These are phyloP conservation scores for Dictyostelium intermedium DNA, from an alignment of 78 protist species.

Conservation along the genomic window DNA sequence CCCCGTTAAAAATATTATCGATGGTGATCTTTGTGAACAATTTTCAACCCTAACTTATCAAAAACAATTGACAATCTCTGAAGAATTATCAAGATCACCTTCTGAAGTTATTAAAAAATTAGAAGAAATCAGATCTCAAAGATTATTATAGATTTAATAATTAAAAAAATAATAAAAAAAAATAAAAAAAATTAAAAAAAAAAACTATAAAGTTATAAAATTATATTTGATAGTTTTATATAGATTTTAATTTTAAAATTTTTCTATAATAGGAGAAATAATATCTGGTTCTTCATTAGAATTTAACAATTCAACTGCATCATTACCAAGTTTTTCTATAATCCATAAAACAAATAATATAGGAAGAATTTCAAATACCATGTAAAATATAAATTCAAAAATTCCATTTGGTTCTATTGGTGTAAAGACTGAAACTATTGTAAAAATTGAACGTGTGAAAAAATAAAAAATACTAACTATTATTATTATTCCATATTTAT, in stretches of 20 bases:
- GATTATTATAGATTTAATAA: slow-evolving; percentile 36
- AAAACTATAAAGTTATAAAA: no score
- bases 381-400: neutral
- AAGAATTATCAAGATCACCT: slow-evolving; percentile 89
- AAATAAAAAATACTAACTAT: neutral
- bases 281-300: neutral
- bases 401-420: neutral
- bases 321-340: neutral
- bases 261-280: neutral
- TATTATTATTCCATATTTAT: neutral
- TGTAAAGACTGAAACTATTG: neutral
- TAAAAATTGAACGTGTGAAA: neutral
- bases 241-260: no score
- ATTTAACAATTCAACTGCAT: neutral
- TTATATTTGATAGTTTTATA: no score
- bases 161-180: neutral
- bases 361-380: neutral
- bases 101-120: slow-evolving; percentile 91
- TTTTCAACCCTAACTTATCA: slow-evolving; percentile 58
- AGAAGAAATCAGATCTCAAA: slow-evolving; percentile 88
- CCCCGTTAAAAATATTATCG: slow-evolving; percentile 95
- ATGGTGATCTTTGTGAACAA: slow-evolving; percentile 96
- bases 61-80: slow-evolving; percentile 87
- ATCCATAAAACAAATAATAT: neutral
- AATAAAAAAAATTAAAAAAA: no score